These are phyloP conservation scores for Phytophthora kernoviae DNA, from an alignment of 352 stramenopile genomes.

Conservation along the genomic window DNA sequence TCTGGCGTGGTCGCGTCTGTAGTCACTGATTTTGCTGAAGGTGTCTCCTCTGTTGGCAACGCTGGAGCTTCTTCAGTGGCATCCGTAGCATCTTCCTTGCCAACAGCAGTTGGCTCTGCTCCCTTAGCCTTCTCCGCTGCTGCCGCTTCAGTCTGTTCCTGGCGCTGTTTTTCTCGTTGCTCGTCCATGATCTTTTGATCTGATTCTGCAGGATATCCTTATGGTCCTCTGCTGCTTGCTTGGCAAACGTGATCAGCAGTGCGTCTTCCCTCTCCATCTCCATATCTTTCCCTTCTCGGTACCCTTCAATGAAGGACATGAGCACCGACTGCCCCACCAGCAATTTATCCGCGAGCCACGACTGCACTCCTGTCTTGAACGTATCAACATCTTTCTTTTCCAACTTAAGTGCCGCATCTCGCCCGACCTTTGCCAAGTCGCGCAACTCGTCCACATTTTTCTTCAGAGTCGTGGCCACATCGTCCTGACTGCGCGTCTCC, in stretches of 20 bases:
- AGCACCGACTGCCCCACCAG: slow-evolving; percentile 81
- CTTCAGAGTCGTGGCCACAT: slow-evolving; percentile 65
- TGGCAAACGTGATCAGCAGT: slow-evolving; percentile 74
- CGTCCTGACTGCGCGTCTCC: slow-evolving; percentile 70
- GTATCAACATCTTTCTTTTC: slow-evolving; percentile 68
- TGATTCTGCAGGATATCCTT: slow-evolving; percentile 74
- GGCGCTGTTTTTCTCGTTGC: slow-evolving; percentile 64
- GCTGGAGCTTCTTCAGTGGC: neutral
- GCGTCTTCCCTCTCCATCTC: slow-evolving; percentile 74
- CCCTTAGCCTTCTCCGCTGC: slow-evolving; percentile 11
- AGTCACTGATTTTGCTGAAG: slow-evolving; percentile 7
- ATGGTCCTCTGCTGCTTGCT: slow-evolving; percentile 77
- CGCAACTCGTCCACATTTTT: slow-evolving; percentile 77
- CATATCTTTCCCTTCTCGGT: slow-evolving; percentile 77
- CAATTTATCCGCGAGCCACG: slow-evolving; percentile 86
- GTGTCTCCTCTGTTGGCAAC: neutral
- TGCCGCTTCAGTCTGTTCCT: slow-evolving; percentile 26
- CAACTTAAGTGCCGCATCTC: slow-evolving; percentile 60
- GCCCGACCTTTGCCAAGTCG: slow-evolving; percentile 60
- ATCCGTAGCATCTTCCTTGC: neutral
- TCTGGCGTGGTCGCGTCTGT: slow-evolving; percentile 6
- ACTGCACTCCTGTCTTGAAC: slow-evolving; percentile 67
- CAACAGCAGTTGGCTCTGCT: slow-evolving; percentile 2
- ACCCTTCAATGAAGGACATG: slow-evolving; percentile 84
- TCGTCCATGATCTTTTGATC: slow-evolving; percentile 63